phyloP scores from a whole-genome alignment of 352 stramenopile genomes.

The Phytophthora podocarpi region DNA sequence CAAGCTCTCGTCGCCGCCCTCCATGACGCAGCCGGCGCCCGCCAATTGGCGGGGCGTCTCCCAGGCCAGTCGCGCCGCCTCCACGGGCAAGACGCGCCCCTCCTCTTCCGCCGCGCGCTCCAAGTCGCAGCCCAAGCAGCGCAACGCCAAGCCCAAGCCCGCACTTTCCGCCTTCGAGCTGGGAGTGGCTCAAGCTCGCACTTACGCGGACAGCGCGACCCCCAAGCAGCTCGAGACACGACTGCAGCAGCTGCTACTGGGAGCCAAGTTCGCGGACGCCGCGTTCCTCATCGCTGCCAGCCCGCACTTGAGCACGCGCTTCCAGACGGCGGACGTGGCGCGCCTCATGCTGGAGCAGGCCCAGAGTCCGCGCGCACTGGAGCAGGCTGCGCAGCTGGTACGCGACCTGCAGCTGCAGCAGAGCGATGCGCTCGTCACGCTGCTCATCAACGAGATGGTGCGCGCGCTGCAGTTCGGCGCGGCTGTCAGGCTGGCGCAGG shows the following conservation, averaged over 20 bases:
- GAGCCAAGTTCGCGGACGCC: slow-evolving; percentile 56
- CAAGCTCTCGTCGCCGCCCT: too few species aligned
- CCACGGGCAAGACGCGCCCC: slow-evolving; percentile 21
- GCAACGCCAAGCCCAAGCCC: slow-evolving; percentile 39
- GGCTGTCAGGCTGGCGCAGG: slow-evolving; percentile 75
- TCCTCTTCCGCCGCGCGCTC: slow-evolving; percentile 24
- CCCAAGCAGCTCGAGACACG: slow-evolving; percentile 56
- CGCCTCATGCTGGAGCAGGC: slow-evolving; percentile 67
- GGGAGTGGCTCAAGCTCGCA: slow-evolving; percentile 41
- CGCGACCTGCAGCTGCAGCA: slow-evolving; percentile 70
- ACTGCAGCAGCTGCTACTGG: slow-evolving; percentile 61
- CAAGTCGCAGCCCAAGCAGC: slow-evolving; percentile 63
- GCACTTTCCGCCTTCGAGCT: slow-evolving; percentile 34
- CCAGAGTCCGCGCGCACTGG: slow-evolving; percentile 45
- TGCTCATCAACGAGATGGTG: slow-evolving; percentile 84
- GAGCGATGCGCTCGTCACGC: slow-evolving; percentile 80
- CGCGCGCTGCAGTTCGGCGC: slow-evolving; percentile 66
- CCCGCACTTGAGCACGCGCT: slow-evolving; percentile 57
- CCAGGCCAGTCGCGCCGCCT: slow-evolving; percentile 10
- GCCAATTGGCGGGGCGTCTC: slow-evolving; percentile 43
- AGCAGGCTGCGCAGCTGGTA: slow-evolving; percentile 75
- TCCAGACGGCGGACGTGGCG: slow-evolving; percentile 81
- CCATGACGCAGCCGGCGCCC: slow-evolving; percentile 38
- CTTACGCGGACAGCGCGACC: slow-evolving; percentile 36
- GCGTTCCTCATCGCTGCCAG: slow-evolving; percentile 72